These are phyloP conservation scores for Leccinum broughii DNA, from an alignment of 768 basidiomycete species.

Conservation along the genomic window DNA sequence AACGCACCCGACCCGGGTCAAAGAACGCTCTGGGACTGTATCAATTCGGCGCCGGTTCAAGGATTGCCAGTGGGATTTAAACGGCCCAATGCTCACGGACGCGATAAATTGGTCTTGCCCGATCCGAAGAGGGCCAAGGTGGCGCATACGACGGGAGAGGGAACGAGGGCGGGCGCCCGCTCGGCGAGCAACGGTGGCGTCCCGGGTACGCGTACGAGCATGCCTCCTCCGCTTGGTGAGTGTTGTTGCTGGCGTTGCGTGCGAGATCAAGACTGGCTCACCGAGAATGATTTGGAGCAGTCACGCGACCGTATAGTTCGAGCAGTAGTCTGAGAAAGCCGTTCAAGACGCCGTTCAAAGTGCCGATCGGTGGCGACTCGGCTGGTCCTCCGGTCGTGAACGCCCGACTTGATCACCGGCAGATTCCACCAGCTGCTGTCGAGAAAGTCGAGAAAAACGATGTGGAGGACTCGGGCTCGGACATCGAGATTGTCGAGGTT, in stretches of 20 bases:
- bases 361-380: conserved; percentile 40
- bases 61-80: conserved; percentile 31
- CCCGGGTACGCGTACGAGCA: not conserved
- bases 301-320: conserved; percentile 49
- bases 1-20: conserved; percentile 11
- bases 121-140: conserved; percentile 25
- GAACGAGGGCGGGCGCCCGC: not conserved
- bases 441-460: not conserved
- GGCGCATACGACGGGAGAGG: conserved; percentile 4
- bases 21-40: conserved; percentile 25
- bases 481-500: conserved; percentile 16
- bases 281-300: conserved; percentile 25
- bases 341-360: conserved; percentile 49
- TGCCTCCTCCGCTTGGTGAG: conserved; percentile 29
- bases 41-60: conserved; percentile 14
- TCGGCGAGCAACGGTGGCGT: not conserved
- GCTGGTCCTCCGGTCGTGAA: conserved; percentile 21
- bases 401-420: not conserved
- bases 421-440: not conserved
- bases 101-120: conserved; percentile 13
- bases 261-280: not conserved
- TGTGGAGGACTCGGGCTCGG: not conserved
- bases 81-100: conserved; percentile 19
- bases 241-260: not conserved
- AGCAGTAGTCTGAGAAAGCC: conserved; percentile 47